phyloP scores from a whole-genome alignment of 345 rosid genomes.

The Trapa incisa region DNA sequence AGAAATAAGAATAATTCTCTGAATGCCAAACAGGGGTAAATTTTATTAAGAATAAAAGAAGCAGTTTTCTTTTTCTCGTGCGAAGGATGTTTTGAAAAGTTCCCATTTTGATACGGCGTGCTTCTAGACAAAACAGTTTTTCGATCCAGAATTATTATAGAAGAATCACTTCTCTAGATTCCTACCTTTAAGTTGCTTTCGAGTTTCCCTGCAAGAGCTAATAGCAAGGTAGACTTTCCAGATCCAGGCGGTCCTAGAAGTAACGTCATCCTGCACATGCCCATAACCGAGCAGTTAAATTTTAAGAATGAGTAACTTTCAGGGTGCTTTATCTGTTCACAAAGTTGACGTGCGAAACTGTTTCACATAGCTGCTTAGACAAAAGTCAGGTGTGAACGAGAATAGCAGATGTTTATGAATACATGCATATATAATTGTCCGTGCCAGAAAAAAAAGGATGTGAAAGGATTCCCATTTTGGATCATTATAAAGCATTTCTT shows the following conservation, averaged over 20 bases:
- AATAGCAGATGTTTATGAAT: background rate
- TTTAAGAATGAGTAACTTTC: background rate
- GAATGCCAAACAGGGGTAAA: too few relatives aligned
- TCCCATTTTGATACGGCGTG: too few relatives aligned
- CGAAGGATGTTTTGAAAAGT: too few relatives aligned
- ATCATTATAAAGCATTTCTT: too few relatives aligned
- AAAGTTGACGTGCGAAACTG: background rate
- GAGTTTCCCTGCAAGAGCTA: slow-evolving; percentile 78
- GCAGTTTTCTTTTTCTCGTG: too few relatives aligned
- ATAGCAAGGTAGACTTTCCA: slow-evolving; percentile 74
- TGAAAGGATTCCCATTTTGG: too few relatives aligned
- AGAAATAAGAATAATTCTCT: too few relatives aligned
- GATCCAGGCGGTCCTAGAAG: slow-evolving; percentile 93
- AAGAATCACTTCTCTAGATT: background rate
- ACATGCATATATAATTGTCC: background rate
- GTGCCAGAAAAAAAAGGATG: too few relatives aligned
- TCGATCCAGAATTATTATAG: background rate
- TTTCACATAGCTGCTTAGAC: background rate
- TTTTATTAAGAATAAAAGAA: too few relatives aligned
- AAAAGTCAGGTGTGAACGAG: background rate
- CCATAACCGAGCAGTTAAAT: background rate
- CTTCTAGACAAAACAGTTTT: too few relatives aligned
- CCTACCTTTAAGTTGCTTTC: slow-evolving; percentile 42
- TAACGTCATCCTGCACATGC: slow-evolving; percentile 62
- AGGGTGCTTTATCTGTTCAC: background rate